phyloP scores from a whole-genome alignment of 306 rosid species.

The Cotoneaster glaucophyllus region DNA sequence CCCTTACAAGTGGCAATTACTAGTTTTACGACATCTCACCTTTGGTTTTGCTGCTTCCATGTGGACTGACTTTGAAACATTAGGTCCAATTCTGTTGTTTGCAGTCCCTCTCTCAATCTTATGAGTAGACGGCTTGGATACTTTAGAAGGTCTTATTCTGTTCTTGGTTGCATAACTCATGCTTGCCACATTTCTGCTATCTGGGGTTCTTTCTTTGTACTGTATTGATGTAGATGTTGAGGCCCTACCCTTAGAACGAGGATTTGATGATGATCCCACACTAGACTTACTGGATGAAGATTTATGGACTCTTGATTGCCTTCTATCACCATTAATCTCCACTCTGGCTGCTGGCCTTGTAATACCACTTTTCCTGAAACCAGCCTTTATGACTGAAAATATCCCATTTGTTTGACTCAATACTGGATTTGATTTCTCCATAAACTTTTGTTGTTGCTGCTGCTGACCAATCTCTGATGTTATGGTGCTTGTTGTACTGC shows the following conservation, averaged over 20 bases:
- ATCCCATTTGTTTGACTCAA: slow-evolving; percentile 27
- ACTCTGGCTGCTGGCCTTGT: slow-evolving; percentile 34
- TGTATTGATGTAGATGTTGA: slow-evolving; percentile 23
- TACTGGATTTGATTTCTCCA: slow-evolving; percentile 36
- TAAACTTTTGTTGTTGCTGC: slow-evolving; percentile 26
- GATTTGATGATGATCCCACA: slow-evolving; percentile 61
- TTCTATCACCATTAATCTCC: slow-evolving; percentile 28
- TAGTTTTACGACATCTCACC: slow-evolving; percentile 34
- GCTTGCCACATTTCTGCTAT: slow-evolving; percentile 25
- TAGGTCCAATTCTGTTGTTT: slow-evolving; percentile 21
- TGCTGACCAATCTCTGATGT: slow-evolving; percentile 35
- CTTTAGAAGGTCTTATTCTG: slow-evolving; percentile 12
- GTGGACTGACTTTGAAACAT: slow-evolving; percentile 24
- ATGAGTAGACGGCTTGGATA: slow-evolving; percentile 23
- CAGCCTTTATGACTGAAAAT: slow-evolving; percentile 32
- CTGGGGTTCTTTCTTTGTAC: slow-evolving; percentile 25
- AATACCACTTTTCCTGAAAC: slow-evolving; percentile 43
- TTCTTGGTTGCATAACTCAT: slow-evolving; percentile 33
- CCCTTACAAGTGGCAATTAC: background rate
- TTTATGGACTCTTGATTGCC: slow-evolving; percentile 37
- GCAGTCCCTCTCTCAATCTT: slow-evolving; percentile 24
- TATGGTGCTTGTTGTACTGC: slow-evolving; percentile 37
- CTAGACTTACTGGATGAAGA: slow-evolving; percentile 74
- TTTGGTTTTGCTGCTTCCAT: slow-evolving; percentile 40
- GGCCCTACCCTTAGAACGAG: slow-evolving; percentile 29